Evolutionary conservation across 129 eudicot species (phyloP).

Genomic region (Cynara cardunculus): DNA sequence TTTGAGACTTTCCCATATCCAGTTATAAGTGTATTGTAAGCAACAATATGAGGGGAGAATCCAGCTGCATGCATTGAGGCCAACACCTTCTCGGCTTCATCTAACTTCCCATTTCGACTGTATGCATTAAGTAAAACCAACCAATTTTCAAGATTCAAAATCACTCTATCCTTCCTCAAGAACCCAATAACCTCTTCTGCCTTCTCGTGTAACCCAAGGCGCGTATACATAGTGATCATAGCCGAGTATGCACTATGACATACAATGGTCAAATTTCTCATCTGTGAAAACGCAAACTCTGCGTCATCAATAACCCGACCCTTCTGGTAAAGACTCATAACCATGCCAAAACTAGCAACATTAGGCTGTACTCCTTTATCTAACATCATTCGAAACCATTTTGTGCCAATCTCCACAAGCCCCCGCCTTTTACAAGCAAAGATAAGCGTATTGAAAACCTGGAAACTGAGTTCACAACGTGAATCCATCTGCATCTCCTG

Average conservation of each 20-base stretch:
- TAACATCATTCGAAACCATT: slow-evolving; percentile 84
- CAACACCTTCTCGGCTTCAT: slow-evolving; percentile 56
- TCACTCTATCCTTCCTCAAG: slow-evolving; percentile 53
- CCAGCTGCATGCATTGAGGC: slow-evolving; percentile 61
- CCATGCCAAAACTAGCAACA: slow-evolving; percentile 92
- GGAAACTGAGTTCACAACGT: slow-evolving; percentile 55
- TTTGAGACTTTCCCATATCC: slow-evolving; percentile 85
- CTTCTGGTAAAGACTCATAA: slow-evolving; percentile 84
- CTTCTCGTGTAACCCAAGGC: slow-evolving; percentile 56
- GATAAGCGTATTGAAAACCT: slow-evolving; percentile 69
- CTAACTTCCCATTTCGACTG: slow-evolving; percentile 81
- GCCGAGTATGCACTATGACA: slow-evolving; percentile 87
- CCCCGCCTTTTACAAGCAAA: slow-evolving; percentile 76
- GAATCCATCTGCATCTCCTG: slow-evolving; percentile 57
- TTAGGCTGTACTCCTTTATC: slow-evolving; percentile 60
- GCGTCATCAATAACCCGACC: slow-evolving; percentile 70
- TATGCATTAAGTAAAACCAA: slow-evolving; percentile 82
- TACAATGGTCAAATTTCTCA: slow-evolving; percentile 48
- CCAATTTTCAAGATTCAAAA: slow-evolving; percentile 77
- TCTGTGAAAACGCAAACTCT: slow-evolving; percentile 65
- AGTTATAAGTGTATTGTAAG: slow-evolving; percentile 80
- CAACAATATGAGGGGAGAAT: slow-evolving; percentile 70
- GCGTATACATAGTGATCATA: slow-evolving; percentile 89
- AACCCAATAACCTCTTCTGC: slow-evolving; percentile 63
- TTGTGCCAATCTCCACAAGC: slow-evolving; percentile 46